A percentile compares a stretch with the other conserved stretches of the same genome.
Conservation (phyloP, 179 eudicot genomes). For the Vitellaria paradoxa region DNA sequence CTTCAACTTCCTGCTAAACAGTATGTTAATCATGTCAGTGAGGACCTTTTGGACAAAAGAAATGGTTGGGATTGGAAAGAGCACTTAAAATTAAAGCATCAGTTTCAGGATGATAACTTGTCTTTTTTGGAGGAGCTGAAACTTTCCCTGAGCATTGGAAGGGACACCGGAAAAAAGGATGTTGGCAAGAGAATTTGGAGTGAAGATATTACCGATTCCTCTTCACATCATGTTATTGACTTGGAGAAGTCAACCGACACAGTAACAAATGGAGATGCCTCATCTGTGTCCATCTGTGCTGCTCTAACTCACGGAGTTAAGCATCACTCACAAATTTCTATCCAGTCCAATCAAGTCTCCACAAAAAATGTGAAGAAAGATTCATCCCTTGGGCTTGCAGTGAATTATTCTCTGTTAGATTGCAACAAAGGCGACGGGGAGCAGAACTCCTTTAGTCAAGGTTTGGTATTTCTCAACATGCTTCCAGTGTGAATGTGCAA, state of each 20-base stretch:
- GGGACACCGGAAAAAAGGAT: slow-evolving; percentile 18
- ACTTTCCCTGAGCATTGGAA: slow-evolving; percentile 40
- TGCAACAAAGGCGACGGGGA: slow-evolving; percentile 6
- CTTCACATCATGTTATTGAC: slow-evolving; percentile 33
- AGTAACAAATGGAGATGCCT: slow-evolving; percentile 15
- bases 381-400: slow-evolving; percentile 15
- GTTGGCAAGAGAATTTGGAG: slow-evolving; percentile 17
- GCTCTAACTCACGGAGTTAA: slow-evolving; percentile 12
- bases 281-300: slow-evolving; percentile 12
- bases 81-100: slow-evolving; percentile 9
- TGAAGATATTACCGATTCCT: slow-evolving; percentile 17
- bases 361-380: slow-evolving; percentile 14
- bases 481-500: neutral
- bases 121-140: slow-evolving; percentile 28
- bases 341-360: slow-evolving; percentile 7
- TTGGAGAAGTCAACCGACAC: slow-evolving; percentile 35
- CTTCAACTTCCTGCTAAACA: slow-evolving; percentile 43
- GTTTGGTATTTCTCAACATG: slow-evolving; percentile 17
- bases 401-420: neutral
- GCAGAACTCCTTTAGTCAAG: slow-evolving; percentile 19
- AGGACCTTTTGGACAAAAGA: slow-evolving; percentile 22
- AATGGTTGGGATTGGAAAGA: slow-evolving; percentile 14
- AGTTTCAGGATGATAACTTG: slow-evolving; percentile 6
- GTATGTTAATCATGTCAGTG: slow-evolving; percentile 18
- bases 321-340: slow-evolving; percentile 10